Evolutionary conservation across 306 rosid species (phyloP).

Genomic region (Glycine latifolia): DNA sequence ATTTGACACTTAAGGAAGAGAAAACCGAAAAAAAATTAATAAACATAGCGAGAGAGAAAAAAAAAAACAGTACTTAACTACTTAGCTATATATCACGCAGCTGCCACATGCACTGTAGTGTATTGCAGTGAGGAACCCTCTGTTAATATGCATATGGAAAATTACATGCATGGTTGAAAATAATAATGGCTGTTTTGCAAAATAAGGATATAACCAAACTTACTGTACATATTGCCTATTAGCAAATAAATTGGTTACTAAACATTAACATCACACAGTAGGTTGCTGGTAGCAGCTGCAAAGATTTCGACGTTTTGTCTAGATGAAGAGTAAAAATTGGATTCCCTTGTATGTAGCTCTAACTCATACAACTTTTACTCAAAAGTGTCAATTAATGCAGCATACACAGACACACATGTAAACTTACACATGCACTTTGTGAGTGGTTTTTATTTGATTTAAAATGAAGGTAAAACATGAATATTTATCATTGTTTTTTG

Average conservation of each 20-base stretch:
- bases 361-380: neutral
- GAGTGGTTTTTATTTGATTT: neutral
- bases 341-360: neutral
- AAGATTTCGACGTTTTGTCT: slow-evolving; percentile 15
- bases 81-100: neutral
- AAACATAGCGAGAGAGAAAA: neutral
- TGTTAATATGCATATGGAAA: neutral
- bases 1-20: too few species aligned
- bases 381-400: too few species aligned
- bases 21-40: too few species aligned
- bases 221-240: neutral
- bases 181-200: slow-evolving; percentile 11
- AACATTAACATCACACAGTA: neutral
- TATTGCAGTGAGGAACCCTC: neutral
- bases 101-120: neutral
- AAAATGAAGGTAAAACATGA: neutral
- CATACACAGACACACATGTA: too few species aligned
- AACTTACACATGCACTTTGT: neutral
- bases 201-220: neutral
- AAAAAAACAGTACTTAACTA: too few species aligned
- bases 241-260: slow-evolving; percentile 14
- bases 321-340: slow-evolving; percentile 11
- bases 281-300: neutral
- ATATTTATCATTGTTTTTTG: neutral
- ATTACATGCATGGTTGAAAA: neutral